These are phyloP conservation scores for Setaria italica DNA, from an alignment of 202 grass and related monocot genomes.

Conservation along the genomic window DNA sequence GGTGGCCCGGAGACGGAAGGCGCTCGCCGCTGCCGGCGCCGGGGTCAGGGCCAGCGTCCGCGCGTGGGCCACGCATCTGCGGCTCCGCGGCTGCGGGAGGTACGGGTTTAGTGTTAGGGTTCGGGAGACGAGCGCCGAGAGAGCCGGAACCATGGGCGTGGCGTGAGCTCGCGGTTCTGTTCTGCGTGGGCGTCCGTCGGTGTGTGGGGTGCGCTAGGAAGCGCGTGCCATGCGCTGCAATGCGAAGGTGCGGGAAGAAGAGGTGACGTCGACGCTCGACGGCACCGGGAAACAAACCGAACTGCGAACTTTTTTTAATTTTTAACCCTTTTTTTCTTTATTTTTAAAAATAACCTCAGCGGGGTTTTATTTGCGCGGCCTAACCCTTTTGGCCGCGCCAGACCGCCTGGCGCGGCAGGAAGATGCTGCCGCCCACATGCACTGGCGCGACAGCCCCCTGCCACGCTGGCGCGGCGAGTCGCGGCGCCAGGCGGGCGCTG, in stretches of 20 bases:
- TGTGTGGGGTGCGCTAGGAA: not conserved
- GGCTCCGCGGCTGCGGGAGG: constrained; percentile 1
- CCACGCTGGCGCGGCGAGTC: too few species aligned
- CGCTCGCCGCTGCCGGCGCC: constrained; percentile 11
- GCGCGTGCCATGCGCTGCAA: constrained; percentile 1
- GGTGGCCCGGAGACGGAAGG: constrained; percentile 34
- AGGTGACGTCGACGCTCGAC: not conserved
- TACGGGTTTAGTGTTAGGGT: constrained; percentile 31
- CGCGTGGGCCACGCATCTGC: not conserved
- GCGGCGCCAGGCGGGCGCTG: too few species aligned
- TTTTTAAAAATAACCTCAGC: too few species aligned
- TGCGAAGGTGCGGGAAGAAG: constrained; percentile 38
- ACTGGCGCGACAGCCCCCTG: too few species aligned
- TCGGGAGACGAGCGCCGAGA: constrained; percentile 29
- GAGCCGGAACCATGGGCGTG: constrained; percentile 39
- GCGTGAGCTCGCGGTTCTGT: constrained; percentile 6
- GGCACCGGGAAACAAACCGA: not conserved
- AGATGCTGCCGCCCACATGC: too few species aligned
- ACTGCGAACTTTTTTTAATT: too few species aligned
- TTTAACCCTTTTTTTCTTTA: too few species aligned
- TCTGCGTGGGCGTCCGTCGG: constrained; percentile 10
- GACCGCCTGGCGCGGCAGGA: too few species aligned
- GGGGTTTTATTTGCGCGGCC: too few species aligned
- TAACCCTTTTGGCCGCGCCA: too few species aligned
- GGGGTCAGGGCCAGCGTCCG: constrained; percentile 25